Base-by-base conservation (phyloP, 2,329 filamentous ascomycete species). In the Penicillium concentricum region DNA sequence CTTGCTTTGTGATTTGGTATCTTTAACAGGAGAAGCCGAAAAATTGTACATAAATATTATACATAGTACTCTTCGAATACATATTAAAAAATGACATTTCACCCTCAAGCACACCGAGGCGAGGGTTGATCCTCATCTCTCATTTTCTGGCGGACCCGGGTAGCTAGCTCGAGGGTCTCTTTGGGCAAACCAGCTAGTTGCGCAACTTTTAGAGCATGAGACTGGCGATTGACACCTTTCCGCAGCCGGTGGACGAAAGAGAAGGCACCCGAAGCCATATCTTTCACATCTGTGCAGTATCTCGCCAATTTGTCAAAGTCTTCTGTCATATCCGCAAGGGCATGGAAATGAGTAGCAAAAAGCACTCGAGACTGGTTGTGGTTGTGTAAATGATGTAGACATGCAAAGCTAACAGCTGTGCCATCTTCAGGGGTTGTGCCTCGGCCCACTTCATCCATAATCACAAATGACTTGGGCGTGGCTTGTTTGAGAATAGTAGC, bases 401-500 rank as follows among this genome's bases (percentile, higher is more conserved):
- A 92, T 1, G 93, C 94, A 73, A 89, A 97, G 0, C 91, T 91
- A 1, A 99, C 89, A 0, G 94, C 94, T 2, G 88, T 84, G 2
- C 94, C 94, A 72, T 97, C 94, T 68, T 93, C 89, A 0, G 93
- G 92, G 20, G 94, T 96, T 0, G 95, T 99, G 9, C 94, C 94
- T 46, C 94, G 84, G 0, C 94, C 94, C 37, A 99, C 90, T 78
- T 99, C 94, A 73, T 99, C 94, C 93, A 99, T 97, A 73, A 99
- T 93, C 59, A 94, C 93, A 67, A 99, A 95, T 0, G 89, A 94
- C 24, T 88, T 83, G 1, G 86, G 77, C 0, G 93, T 97, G 0
- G 94, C 93, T 63, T 90, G 83, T 59, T 88, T 90, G 51, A 99
- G 82, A 51, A 99, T 99, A 26, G 89, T 83, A 2, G 93, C 92